phyloP scores from a whole-genome alignment of 257 asterid genomes.

The Asclepias syriaca region DNA sequence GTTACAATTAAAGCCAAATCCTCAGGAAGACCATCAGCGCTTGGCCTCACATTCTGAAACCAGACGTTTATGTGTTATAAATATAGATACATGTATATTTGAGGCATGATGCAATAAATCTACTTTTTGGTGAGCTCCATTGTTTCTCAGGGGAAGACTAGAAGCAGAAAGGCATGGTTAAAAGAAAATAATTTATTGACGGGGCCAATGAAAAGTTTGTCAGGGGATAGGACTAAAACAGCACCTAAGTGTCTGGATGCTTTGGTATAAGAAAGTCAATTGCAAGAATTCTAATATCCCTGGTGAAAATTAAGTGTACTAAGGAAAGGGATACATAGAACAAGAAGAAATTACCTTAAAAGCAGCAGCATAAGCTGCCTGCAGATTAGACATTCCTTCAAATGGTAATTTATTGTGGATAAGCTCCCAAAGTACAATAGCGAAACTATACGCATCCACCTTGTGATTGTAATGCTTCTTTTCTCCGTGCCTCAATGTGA shows the following conservation, averaged over 20 bases:
- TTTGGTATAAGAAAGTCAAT: background rate
- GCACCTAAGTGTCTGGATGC: background rate
- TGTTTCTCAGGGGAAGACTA: background rate
- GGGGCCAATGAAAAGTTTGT: background rate
- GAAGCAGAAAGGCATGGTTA: background rate
- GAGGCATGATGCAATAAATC: background rate
- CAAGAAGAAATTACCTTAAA: constrained; percentile 53
- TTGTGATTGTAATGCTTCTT: constrained; percentile 96
- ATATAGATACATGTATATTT: background rate
- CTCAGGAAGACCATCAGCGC: constrained; percentile 71
- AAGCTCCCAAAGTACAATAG: constrained; percentile 95
- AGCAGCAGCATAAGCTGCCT: constrained; percentile 99
- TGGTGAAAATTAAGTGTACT: background rate
- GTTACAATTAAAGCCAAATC: constrained; percentile 78
- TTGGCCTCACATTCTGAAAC: constrained; percentile 80
- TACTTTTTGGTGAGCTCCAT: background rate
- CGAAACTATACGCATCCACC: constrained; percentile 96
- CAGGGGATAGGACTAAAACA: background rate
- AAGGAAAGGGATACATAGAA: background rate
- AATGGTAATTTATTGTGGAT: constrained; percentile 75
- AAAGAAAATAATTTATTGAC: background rate
- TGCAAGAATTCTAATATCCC: background rate
- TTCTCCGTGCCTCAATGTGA: constrained; percentile 91
- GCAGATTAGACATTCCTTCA: constrained; percentile 94
- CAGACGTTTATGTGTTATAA: background rate